Evolutionary conservation across 2,329 filamentous ascomycete species (phyloP).

Genomic region (Berkeleyomyces rouxiae): DNA sequence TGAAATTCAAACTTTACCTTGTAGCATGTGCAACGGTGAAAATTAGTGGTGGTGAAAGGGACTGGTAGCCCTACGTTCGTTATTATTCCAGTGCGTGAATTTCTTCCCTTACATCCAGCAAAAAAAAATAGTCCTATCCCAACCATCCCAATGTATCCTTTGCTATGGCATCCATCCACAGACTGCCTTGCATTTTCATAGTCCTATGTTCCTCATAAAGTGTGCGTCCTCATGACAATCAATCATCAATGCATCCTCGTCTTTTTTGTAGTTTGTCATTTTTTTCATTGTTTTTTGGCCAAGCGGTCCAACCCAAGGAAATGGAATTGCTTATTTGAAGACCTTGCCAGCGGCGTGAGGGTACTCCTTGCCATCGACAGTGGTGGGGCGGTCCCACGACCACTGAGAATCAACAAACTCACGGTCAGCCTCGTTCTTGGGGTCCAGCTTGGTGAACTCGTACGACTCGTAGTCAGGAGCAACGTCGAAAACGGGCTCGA

Average conservation of each 20-base stretch:
- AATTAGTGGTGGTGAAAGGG: constrained; percentile 1
- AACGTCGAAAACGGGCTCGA: constrained; percentile 77
- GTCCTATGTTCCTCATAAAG: constrained; percentile 14
- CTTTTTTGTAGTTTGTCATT: constrained; percentile 11
- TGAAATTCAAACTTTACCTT: neutral
- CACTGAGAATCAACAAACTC: constrained; percentile 76
- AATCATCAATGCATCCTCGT: constrained; percentile 10
- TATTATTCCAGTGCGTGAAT: constrained; percentile 2
- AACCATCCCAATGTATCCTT: constrained; percentile 1
- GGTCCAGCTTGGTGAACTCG: constrained; percentile 91
- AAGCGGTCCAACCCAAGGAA: constrained; percentile 15
- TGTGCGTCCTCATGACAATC: constrained; percentile 14
- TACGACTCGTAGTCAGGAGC: constrained; percentile 97
- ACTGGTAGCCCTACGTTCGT: constrained; percentile 7
- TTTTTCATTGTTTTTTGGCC: constrained; percentile 14
- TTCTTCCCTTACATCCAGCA: neutral
- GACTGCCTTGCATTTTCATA: constrained; percentile 2
- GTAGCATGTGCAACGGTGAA: neutral
- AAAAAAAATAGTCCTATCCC: neutral
- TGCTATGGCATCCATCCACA: constrained; percentile 5
- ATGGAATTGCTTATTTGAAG: constrained; percentile 64
- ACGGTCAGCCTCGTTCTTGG: constrained; percentile 65
- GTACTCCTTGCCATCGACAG: constrained; percentile 74
- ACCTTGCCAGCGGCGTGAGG: constrained; percentile 86
- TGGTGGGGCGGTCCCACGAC: constrained; percentile 77